A percentile compares a stretch with the other conserved stretches of the same genome.
Conservation (phyloP, 305 asterid species). For the Coffea humblotiana region DNA sequence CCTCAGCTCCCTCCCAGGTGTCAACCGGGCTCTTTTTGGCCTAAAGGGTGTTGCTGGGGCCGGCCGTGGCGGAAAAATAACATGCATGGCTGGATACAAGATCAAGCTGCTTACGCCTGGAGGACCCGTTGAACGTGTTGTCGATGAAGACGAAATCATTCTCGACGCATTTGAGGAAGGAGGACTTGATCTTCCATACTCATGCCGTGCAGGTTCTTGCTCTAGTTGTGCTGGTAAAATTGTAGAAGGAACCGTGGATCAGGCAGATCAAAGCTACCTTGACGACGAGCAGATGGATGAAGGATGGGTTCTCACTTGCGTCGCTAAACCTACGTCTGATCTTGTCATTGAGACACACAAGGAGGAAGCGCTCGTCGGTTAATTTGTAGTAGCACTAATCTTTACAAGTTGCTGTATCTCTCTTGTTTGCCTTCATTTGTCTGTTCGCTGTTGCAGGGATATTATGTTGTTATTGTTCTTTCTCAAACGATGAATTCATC, state of each 20-base stretch:
- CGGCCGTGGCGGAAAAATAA: slow-evolving; percentile 31
- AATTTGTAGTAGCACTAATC: background rate
- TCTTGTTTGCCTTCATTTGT: background rate
- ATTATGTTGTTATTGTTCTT: background rate
- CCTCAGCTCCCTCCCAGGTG: slow-evolving; percentile 39
- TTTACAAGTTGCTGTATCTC: background rate
- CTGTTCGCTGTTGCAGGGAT: background rate
- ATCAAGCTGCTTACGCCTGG: slow-evolving; percentile 69
- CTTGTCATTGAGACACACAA: slow-evolving; percentile 64
- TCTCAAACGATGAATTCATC: background rate
- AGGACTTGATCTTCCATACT: slow-evolving; percentile 68
- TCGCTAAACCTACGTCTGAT: slow-evolving; percentile 57
- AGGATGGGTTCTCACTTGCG: slow-evolving; percentile 77
- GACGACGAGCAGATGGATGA: slow-evolving; percentile 53
- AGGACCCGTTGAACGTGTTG: slow-evolving; percentile 36
- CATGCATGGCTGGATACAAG: slow-evolving; percentile 66
- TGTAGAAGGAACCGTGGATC: slow-evolving; percentile 57
- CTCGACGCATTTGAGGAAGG: slow-evolving; percentile 67
- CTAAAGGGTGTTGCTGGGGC: slow-evolving; percentile 23
- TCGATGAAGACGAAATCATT: slow-evolving; percentile 51
- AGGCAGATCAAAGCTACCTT: slow-evolving; percentile 64
- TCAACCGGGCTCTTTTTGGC: slow-evolving; percentile 48
- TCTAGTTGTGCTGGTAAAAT: slow-evolving; percentile 80
- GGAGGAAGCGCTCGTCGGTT: slow-evolving; percentile 55
- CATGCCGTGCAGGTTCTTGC: slow-evolving; percentile 90